Conservation (phyloP, 768 basidiomycete genomes). For the Pisolithus orientalis region DNA sequence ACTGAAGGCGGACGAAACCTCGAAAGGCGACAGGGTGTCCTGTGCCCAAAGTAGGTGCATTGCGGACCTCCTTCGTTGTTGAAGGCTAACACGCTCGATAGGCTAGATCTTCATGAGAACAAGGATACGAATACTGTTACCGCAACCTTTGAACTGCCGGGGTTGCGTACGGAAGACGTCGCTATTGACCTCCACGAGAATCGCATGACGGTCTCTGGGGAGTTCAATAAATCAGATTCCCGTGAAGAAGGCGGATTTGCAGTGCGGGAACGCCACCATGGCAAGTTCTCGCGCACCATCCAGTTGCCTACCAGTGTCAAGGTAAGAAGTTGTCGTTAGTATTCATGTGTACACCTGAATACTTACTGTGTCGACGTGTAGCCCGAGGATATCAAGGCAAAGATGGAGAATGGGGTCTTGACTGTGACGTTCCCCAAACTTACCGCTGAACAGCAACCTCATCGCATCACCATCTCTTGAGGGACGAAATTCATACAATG, state of each 20-base stretch:
- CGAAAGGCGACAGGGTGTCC: too few relatives aligned
- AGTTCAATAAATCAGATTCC: slow-evolving; percentile 30
- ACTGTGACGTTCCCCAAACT: slow-evolving; percentile 49
- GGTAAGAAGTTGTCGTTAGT: slow-evolving; percentile 22
- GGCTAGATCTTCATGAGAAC: slow-evolving; percentile 37
- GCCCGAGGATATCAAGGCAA: slow-evolving; percentile 33
- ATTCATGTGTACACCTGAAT: neutral
- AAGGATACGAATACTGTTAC: slow-evolving; percentile 41
- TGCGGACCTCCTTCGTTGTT: too few relatives aligned
- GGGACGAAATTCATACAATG: neutral
- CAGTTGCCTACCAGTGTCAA: slow-evolving; percentile 44
- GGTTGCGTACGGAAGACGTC: slow-evolving; percentile 44
- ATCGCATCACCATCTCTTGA: slow-evolving; percentile 34
- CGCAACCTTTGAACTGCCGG: slow-evolving; percentile 55
- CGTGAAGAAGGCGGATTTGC: slow-evolving; percentile 30
- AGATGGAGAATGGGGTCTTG: slow-evolving; percentile 48
- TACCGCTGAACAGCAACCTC: slow-evolving; percentile 34
- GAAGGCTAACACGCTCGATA: too few relatives aligned
- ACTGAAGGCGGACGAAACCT: slow-evolving; percentile 35
- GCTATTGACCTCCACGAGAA: slow-evolving; percentile 46
- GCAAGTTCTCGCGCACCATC: slow-evolving; percentile 45
- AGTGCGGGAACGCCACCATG: slow-evolving; percentile 40
- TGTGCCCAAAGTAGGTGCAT: too few relatives aligned
- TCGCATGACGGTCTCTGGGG: slow-evolving; percentile 45
- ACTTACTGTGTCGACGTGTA: slow-evolving; percentile 5